Conservation (phyloP, 768 basidiomycete species). For the Suillus bovinus region DNA sequence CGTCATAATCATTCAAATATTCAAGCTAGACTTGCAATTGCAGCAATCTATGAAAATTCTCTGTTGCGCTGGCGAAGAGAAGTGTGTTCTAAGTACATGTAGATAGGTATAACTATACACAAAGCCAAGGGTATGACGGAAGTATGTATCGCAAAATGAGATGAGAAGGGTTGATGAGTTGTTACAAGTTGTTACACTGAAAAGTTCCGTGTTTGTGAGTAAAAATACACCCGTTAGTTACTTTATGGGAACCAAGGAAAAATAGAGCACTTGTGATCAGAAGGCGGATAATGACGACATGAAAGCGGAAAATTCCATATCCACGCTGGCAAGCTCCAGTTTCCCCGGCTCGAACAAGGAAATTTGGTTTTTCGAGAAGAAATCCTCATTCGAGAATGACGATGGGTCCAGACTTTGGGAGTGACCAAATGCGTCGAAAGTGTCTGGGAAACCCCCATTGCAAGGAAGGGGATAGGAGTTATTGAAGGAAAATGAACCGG, state of each 20-base stretch:
- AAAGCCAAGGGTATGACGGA: constrained; percentile 1
- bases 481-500: constrained; percentile 21
- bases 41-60: constrained; percentile 8
- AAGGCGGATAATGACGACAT: constrained; percentile 32
- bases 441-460: constrained; percentile 21
- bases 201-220: constrained; percentile 18
- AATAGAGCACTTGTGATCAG: constrained; percentile 21
- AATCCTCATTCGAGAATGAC: constrained; percentile 21
- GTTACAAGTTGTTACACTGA: constrained; percentile 8
- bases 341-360: constrained; percentile 27
- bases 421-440: constrained; percentile 22
- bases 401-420: constrained; percentile 10
- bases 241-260: constrained; percentile 11
- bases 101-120: constrained; percentile 33
- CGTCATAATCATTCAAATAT: background rate
- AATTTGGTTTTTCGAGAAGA: constrained; percentile 28
- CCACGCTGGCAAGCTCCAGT: constrained; percentile 20
- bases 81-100: constrained; percentile 13
- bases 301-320: constrained; percentile 31
- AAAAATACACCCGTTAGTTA: constrained; percentile 30
- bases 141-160: constrained; percentile 6
- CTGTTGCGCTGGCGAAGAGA: constrained; percentile 15
- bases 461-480: constrained; percentile 17
- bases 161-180: background rate
- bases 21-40: constrained; percentile 5